phyloP scores from a whole-genome alignment of 2,329 filamentous ascomycete genomes.

The Neofusicoccum ribis region DNA sequence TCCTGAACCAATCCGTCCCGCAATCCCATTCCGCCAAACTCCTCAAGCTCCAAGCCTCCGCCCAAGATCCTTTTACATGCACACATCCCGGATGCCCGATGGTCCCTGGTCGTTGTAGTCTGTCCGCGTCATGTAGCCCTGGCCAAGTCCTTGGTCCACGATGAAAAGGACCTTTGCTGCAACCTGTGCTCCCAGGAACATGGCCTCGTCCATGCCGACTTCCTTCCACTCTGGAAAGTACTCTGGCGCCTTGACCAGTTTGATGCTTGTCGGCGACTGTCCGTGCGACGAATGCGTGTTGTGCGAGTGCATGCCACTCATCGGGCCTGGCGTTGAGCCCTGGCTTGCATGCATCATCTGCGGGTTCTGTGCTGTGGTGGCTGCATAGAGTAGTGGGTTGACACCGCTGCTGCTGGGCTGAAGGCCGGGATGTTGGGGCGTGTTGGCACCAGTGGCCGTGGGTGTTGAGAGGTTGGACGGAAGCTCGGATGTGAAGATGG shows the following conservation, averaged over 20 bases:
- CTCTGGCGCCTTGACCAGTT: constrained; percentile 72
- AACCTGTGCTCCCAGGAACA: constrained; percentile 85
- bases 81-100: constrained; percentile 59
- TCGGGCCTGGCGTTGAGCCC: constrained; percentile 24
- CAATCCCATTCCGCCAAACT: constrained; percentile 9
- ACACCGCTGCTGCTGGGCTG: constrained; percentile 63
- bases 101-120: constrained; percentile 70
- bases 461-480: constrained; percentile 93
- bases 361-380: constrained; percentile 70
- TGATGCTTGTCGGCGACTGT: constrained; percentile 82
- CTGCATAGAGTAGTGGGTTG: constrained; percentile 88
- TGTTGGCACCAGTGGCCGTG: constrained; percentile 85
- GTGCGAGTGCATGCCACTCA: constrained; percentile 39
- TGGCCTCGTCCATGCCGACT: constrained; percentile 72
- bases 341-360: constrained; percentile 43
- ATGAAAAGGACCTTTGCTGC: constrained; percentile 75
- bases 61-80: constrained; percentile 9
- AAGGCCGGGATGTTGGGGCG: constrained; percentile 64
- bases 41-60: constrained; percentile 8
- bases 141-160: constrained; percentile 64
- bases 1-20: not conserved
- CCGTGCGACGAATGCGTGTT: constrained; percentile 63
- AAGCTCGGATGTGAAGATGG: constrained; percentile 95
- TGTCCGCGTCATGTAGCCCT: constrained; percentile 68
- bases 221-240: constrained; percentile 92